These are phyloP conservation scores for Phytophthora multivora DNA, from an alignment of 352 stramenopile genomes.

Conservation along the genomic window DNA sequence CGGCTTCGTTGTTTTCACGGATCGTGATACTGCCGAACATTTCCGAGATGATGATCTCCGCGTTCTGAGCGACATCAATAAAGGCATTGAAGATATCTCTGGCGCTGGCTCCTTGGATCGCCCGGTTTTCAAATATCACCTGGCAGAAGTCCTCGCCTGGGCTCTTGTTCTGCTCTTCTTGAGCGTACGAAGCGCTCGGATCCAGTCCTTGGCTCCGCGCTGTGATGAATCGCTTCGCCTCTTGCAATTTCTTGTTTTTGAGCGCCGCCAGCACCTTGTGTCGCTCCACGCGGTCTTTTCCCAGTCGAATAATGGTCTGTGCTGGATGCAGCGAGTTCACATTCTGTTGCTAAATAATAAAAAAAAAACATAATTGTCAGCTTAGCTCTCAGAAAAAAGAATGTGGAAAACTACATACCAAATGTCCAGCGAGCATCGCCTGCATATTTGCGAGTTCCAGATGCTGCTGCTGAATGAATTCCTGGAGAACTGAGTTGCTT, in stretches of 20 bases:
- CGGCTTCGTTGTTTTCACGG: slow-evolving; percentile 51
- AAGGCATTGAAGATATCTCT: slow-evolving; percentile 44
- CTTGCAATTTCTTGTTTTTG: slow-evolving; percentile 31
- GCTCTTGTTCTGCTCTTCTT: slow-evolving; percentile 42
- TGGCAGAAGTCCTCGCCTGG: slow-evolving; percentile 40
- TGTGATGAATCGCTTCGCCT: slow-evolving; percentile 35
- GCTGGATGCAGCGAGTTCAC: slow-evolving; percentile 13
- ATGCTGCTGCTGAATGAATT: slow-evolving; percentile 36
- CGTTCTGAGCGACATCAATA: slow-evolving; percentile 46
- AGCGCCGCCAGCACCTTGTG: slow-evolving; percentile 26
- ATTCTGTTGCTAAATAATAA: slow-evolving; percentile 20
- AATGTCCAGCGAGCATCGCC: slow-evolving; percentile 21
- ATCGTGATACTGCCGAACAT: slow-evolving; percentile 51
- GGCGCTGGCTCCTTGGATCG: slow-evolving; percentile 31
- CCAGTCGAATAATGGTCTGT: slow-evolving; percentile 25
- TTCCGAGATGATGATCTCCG: slow-evolving; percentile 65
- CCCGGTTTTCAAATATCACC: slow-evolving; percentile 37
- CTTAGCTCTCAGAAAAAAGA: background rate
- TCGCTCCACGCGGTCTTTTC: slow-evolving; percentile 30
- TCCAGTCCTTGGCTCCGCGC: slow-evolving; percentile 34
- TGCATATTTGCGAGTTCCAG: slow-evolving; percentile 30
- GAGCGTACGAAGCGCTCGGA: slow-evolving; percentile 10
- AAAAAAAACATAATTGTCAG: background rate
- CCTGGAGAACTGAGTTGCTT: slow-evolving; percentile 29
- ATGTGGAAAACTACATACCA: slow-evolving; percentile 4